These are phyloP conservation scores for Wallacemonas sp. DNA, from an alignment of 208 protist species.

Conservation along the genomic window DNA sequence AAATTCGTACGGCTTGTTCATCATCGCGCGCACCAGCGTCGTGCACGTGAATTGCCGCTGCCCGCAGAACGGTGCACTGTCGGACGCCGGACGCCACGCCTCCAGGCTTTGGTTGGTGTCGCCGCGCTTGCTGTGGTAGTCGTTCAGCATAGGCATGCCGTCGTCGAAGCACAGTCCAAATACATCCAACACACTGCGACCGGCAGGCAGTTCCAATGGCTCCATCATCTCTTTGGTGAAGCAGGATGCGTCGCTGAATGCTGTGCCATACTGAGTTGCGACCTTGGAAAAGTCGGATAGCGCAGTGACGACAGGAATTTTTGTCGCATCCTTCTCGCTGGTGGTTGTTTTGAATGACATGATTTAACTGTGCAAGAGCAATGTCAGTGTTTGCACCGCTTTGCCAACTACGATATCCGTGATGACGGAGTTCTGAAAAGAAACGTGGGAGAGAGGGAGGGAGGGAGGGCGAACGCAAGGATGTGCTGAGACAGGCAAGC, in stretches of 20 bases:
- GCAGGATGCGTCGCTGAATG: constrained; percentile 49
- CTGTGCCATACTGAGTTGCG: constrained; percentile 59
- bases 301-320: constrained; percentile 28
- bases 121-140: constrained; percentile 46
- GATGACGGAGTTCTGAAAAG: too few species aligned
- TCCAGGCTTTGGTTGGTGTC: constrained; percentile 59
- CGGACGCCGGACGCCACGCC: constrained; percentile 41
- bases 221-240: constrained; percentile 60
- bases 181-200: constrained; percentile 56
- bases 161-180: constrained; percentile 69
- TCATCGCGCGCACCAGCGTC: constrained; percentile 56
- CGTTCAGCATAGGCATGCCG: constrained; percentile 34
- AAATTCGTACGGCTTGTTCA: constrained; percentile 52
- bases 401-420: not conserved
- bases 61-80: constrained; percentile 45
- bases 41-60: constrained; percentile 59
- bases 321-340: constrained; percentile 1
- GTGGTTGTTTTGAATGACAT: constrained; percentile 23
- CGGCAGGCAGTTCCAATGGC: constrained; percentile 42
- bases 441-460: not conserved
- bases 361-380: not conserved
- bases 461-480: not conserved
- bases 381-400: not conserved
- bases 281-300: constrained; percentile 55
- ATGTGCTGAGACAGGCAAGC: too few species aligned